phyloP scores from a whole-genome alignment of 495 filamentous ascomycete species.

The Echria macrotheca region DNA sequence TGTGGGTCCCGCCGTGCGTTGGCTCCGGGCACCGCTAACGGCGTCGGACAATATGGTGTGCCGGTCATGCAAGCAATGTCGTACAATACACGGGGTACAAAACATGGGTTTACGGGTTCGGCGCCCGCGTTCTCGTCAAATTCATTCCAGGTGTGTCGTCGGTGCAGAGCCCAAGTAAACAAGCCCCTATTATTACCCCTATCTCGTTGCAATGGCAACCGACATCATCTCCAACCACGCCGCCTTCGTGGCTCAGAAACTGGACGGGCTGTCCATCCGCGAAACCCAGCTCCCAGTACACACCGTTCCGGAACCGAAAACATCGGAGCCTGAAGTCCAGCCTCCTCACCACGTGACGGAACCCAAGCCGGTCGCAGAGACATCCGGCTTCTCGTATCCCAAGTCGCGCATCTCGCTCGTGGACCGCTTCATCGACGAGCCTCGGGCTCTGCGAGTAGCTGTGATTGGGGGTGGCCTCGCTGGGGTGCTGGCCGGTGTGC shows the following conservation, averaged over 20 bases:
- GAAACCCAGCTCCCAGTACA: constrained; percentile 1
- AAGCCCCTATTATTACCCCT: constrained; percentile 4
- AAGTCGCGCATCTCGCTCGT: constrained; percentile 30
- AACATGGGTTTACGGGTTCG: too few relatives aligned
- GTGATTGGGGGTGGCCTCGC: constrained; percentile 64
- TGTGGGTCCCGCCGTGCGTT: background rate
- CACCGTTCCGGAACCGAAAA: background rate
- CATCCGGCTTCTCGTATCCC: constrained; percentile 7
- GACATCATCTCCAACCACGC: background rate
- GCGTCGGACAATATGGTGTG: too few relatives aligned
- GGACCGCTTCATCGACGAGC: constrained; percentile 52
- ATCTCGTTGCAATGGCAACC: background rate
- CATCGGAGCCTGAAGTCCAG: background rate
- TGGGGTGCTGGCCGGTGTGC: constrained; percentile 56
- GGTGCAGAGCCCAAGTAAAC: too few relatives aligned
- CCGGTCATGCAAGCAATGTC: too few relatives aligned
- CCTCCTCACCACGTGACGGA: background rate
- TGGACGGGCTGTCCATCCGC: background rate
- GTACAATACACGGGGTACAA: too few relatives aligned
- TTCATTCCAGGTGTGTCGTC: too few relatives aligned
- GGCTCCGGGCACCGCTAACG: constrained; percentile 5
- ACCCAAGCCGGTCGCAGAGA: background rate
- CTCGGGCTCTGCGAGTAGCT: constrained; percentile 50
- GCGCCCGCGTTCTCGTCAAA: background rate
- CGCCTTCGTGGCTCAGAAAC: constrained; percentile 4